phyloP scores from a whole-genome alignment of 306 rosid genomes.

The Purshia tridentata region DNA sequence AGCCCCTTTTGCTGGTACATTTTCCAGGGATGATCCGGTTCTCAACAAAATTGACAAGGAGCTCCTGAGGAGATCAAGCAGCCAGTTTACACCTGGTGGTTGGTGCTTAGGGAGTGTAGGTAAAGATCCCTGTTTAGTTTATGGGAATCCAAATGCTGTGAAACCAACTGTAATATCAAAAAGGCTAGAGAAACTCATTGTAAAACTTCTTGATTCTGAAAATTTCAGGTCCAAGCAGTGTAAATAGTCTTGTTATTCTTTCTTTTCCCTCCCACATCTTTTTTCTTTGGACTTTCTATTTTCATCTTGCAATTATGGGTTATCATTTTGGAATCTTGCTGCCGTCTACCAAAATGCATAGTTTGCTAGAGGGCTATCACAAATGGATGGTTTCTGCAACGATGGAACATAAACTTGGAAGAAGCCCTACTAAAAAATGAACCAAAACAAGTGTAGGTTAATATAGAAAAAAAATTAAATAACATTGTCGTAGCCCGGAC shows the following conservation, averaged over 20 bases:
- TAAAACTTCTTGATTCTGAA: constrained; percentile 67
- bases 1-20: constrained; percentile 67
- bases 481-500: constrained; percentile 25
- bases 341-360: too few relatives aligned
- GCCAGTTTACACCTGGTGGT: constrained; percentile 64
- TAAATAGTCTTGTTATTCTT: constrained; percentile 35
- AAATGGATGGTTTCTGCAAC: too few relatives aligned
- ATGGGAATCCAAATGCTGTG: constrained; percentile 54
- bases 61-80: constrained; percentile 50
- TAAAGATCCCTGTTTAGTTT: constrained; percentile 49
- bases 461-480: neutral
- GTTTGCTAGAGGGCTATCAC: too few relatives aligned
- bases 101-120: constrained; percentile 59
- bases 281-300: neutral
- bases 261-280: too few relatives aligned
- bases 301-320: neutral
- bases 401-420: neutral
- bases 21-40: constrained; percentile 58
- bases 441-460: neutral
- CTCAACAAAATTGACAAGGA: constrained; percentile 65
- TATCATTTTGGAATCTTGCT: too few relatives aligned
- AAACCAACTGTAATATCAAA: constrained; percentile 59
- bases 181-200: constrained; percentile 72
- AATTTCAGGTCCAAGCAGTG: constrained; percentile 83
- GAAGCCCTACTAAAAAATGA: neutral